A percentile compares a stretch with the other conserved stretches of the same genome.
Evolutionary conservation across 306 rosid genomes (phyloP).

Genomic region (Cajanus cajan): DNA sequence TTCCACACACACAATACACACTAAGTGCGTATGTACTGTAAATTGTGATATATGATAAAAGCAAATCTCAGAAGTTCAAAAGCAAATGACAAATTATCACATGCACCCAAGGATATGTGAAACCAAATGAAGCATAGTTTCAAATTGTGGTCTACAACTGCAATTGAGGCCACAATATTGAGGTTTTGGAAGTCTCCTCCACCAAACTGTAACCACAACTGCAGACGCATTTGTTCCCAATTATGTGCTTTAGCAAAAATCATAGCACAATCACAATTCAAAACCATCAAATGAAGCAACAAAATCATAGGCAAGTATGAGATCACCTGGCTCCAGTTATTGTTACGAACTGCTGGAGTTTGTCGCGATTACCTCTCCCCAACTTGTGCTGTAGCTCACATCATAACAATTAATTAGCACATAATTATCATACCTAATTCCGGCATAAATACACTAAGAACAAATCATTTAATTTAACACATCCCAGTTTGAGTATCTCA

Average conservation of each 20-base stretch:
- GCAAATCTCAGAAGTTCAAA: not conserved
- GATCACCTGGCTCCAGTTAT: conserved; percentile 91
- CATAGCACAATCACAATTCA: not conserved
- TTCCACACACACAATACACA: not conserved
- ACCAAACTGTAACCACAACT: not conserved
- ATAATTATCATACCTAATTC: not conserved
- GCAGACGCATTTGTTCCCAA: not conserved
- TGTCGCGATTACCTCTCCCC: conserved; percentile 94
- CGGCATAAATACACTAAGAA: not conserved
- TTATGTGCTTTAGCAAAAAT: not conserved
- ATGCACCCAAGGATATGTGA: not conserved
- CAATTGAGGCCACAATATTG: not conserved
- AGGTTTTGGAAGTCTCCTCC: not conserved
- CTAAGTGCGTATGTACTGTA: not conserved
- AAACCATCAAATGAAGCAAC: not conserved
- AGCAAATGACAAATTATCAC: conserved; percentile 2
- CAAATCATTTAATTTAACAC: conserved; percentile 7
- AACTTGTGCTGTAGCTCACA: conserved; percentile 68
- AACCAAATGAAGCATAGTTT: not conserved
- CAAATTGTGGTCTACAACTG: not conserved
- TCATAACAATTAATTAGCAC: conserved; percentile 17
- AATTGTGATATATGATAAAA: not conserved
- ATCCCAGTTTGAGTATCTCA: not conserved
- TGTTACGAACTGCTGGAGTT: conserved; percentile 88
- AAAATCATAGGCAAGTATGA: conserved; percentile 5